Base-by-base conservation (phyloP, 2,329 filamentous ascomycete species). In the Neofusicoccum umdonicola region DNA sequence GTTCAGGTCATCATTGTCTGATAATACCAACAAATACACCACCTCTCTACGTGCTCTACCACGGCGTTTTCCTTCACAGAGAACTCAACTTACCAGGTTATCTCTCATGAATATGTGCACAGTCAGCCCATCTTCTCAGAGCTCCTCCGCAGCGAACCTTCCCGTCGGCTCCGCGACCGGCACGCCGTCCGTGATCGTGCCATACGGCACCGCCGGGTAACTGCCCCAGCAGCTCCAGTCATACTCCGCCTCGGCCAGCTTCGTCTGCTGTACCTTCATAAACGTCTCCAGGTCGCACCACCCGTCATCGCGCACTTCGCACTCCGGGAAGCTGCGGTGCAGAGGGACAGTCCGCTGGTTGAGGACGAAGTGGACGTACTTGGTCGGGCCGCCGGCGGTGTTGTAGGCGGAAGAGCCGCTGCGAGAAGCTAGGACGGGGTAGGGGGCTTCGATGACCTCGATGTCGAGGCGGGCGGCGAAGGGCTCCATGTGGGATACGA, bases 251-350 rank as follows among this genome's bases (percentile, higher is more conserved):
- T 82, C 77, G 17, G 79, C 81, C 41, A 85, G 74, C 81, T 87
- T 87, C 66, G 78, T 79, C 66, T 86, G 81, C 77, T 90, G 87
- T 4, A 87, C 80, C 66, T 84, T 74, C 48, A 93, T 71, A 70
- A 93, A 92, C 0, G 87, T 87, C 3, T 83, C 82, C 56, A 93
- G 74, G 72, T 92, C 89, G 72, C 90, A 93, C 90, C 90, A 93
- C 0, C 90, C 90, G 74, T 93, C 90, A 48, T 87, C 84, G 4
- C 90, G 79, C 11, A 82, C 72, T 1, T 85, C 88, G 69, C 90
- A 93, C 65, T 87, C 84, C 1, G 84, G 76, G 66, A 91, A 88
- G 71, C 87, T 91, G 66, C 76, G 76, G 6, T 89, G 88, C 0
- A 93, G 79, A 1, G 90, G 90, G 0, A 93, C 71, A 0, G 90